Base-by-base conservation (phyloP, 345 rosid species). In the Schrenkiella parvula region DNA sequence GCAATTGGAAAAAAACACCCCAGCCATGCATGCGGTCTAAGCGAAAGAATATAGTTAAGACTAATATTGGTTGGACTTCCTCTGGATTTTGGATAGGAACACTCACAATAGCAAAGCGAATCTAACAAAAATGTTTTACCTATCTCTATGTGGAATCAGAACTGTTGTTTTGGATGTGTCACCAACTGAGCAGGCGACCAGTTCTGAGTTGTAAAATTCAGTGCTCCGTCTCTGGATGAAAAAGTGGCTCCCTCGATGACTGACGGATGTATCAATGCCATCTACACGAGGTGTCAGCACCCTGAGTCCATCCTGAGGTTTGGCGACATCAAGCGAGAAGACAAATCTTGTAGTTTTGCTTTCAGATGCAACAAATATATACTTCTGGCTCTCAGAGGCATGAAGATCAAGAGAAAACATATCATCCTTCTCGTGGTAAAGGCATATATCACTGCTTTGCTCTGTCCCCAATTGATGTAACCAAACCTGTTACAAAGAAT, bases 381-480 rank as follows among this genome's bases (percentile, higher is more conserved):
- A 83, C 51, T 83, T 82, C 62, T 90, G 79, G 78, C 88, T 90
- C 80, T 87, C 97, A 57, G 97, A 89, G 64, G 91, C 81, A 32
- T 69, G 59, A 64, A 90, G 89, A 53, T 57, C 83, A 68, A 93
- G 76, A 69, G 88, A 82, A 79, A 87, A 91, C 80, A 77, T 91
- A 60, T 89, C 96, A 83, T 93, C 95, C 82, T 89, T 82, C 83
- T 93, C 97, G 39, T 90, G 93, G 71, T 89, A 87, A 64, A 93
- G 90, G 81, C 96, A 85, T n/a, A 71, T 46, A 69, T 93, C 98
- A 75, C 67, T 82, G 31, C 83, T 78, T 42, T 85, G 96, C 34
- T 85, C 89, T 2, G 92, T 80, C 62, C 85, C 96, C 85, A 93
- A 50, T 84, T 84, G 85, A 79, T 91, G 98, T 58, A 91, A 79